Conservation (phyloP, 441 rosid species). For the Populus trichocarpa region DNA sequence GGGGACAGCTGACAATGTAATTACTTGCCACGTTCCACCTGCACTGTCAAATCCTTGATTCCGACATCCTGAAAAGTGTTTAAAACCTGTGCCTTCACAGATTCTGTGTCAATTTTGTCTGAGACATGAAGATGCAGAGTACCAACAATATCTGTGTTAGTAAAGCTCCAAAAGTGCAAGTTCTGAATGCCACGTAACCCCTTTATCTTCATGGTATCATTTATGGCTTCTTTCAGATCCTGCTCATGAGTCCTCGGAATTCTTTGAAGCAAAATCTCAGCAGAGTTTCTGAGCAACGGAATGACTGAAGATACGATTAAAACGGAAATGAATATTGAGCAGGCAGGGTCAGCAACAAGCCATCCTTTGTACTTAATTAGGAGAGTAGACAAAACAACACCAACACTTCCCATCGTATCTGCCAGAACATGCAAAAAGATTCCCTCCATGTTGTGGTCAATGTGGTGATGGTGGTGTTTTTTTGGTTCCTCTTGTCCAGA, state of each 20-base stretch:
- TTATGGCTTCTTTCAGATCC: slow-evolving; percentile 51
- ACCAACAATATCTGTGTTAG: slow-evolving; percentile 71
- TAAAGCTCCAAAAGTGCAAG: slow-evolving; percentile 84
- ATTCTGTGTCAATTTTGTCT: slow-evolving; percentile 52
- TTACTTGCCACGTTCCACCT: slow-evolving; percentile 51
- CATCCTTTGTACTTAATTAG: slow-evolving; percentile 91
- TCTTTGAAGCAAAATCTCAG: slow-evolving; percentile 80
- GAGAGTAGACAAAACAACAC: slow-evolving; percentile 88
- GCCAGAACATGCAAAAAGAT: slow-evolving; percentile 91
- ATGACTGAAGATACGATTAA: slow-evolving; percentile 80
- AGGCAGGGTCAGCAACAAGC: slow-evolving; percentile 95
- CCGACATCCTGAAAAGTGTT: slow-evolving; percentile 65
- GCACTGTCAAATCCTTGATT: slow-evolving; percentile 78
- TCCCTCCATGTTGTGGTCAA: slow-evolving; percentile 98
- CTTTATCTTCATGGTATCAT: slow-evolving; percentile 46
- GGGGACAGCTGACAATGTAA: not conserved
- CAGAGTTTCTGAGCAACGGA: slow-evolving; percentile 85
- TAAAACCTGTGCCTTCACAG: slow-evolving; percentile 51
- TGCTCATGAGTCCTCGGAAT: slow-evolving; percentile 72
- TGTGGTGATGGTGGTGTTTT: slow-evolving; percentile 55
- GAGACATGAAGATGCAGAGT: slow-evolving; percentile 70
- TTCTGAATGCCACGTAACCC: slow-evolving; percentile 65
- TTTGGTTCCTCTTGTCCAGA: slow-evolving; percentile 28
- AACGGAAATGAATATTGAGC: slow-evolving; percentile 86
- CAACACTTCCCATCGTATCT: slow-evolving; percentile 94